Evolutionary conservation across 176 grass and related monocot species (phyloP).

Genomic region (Juncus inflexus): DNA sequence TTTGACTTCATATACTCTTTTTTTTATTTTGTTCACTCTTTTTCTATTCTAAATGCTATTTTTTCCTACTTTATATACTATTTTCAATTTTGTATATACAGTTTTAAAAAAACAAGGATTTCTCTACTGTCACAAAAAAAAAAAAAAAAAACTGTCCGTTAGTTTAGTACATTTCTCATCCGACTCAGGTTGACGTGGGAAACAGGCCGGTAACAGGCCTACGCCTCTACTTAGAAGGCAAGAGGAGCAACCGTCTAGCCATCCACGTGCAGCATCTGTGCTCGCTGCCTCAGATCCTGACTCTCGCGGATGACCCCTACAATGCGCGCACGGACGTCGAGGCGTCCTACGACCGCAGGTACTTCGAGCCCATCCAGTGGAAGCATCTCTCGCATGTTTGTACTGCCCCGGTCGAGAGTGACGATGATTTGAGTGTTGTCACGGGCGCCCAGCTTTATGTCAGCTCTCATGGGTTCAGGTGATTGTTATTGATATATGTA

Average conservation of each 20-base stretch:
- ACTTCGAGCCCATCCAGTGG: constrained; percentile 76
- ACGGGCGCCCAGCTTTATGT: constrained; percentile 75
- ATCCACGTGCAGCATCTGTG: constrained; percentile 92
- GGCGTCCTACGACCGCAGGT: constrained; percentile 60
- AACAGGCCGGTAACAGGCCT: constrained; percentile 78
- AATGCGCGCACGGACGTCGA: constrained; percentile 31
- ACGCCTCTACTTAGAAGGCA: constrained; percentile 85
- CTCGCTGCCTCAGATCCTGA: constrained; percentile 80
- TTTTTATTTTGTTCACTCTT: no score
- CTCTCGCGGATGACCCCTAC: constrained; percentile 54
- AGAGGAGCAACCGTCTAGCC: constrained; percentile 85
- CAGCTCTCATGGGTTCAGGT: constrained; percentile 47
- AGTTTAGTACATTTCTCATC: not conserved
- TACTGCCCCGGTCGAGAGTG: constrained; percentile 73
- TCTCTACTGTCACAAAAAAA: no score
- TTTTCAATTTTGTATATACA: no score
- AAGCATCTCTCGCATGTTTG: constrained; percentile 88
- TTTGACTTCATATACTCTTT: no score
- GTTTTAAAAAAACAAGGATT: no score
- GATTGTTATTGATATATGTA: no score
- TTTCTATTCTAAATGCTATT: no score
- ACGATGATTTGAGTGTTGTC: constrained; percentile 66
- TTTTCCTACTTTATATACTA: no score
- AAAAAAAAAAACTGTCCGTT: no score
- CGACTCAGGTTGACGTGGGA: constrained; percentile 73